Conservation (phyloP, 768 basidiomycete species). For the Russula olivacea region DNA sequence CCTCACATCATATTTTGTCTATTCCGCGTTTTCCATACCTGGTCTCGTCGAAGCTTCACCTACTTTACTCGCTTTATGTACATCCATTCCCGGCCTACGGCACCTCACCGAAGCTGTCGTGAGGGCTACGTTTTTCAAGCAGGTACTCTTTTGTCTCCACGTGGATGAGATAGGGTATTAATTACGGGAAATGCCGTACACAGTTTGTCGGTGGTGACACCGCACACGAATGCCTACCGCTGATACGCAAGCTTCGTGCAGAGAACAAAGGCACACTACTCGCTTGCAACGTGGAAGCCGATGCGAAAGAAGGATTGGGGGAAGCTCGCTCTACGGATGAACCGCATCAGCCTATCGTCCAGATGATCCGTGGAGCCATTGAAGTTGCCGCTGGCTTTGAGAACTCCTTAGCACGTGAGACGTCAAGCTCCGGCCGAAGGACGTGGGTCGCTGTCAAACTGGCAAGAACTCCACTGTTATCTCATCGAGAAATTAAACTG, state of each 20-base stretch:
- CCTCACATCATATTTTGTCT: constrained; percentile 74
- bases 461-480: constrained; percentile 36
- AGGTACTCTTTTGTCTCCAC: constrained; percentile 40
- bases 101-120: constrained; percentile 64
- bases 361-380: constrained; percentile 66
- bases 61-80: constrained; percentile 47
- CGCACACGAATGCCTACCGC: constrained; percentile 57
- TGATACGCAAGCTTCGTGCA: constrained; percentile 54
- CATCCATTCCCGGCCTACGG: constrained; percentile 56
- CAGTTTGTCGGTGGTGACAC: constrained; percentile 91
- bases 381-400: constrained; percentile 82
- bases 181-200: not conserved
- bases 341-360: constrained; percentile 56
- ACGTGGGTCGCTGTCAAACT: constrained; percentile 88
- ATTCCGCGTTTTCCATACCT: constrained; percentile 73
- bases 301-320: constrained; percentile 48
- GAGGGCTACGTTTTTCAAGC: constrained; percentile 77
- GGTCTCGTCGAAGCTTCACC: constrained; percentile 72
- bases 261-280: constrained; percentile 73
- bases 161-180: not conserved
- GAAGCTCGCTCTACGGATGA: constrained; percentile 26
- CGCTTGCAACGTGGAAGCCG: constrained; percentile 82
- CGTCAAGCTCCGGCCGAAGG: constrained; percentile 37
- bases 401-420: constrained; percentile 32
- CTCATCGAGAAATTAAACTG: not conserved